Evolutionary conservation across 352 stramenopile species (phyloP).

Genomic region (Phytophthora palmivora): DNA sequence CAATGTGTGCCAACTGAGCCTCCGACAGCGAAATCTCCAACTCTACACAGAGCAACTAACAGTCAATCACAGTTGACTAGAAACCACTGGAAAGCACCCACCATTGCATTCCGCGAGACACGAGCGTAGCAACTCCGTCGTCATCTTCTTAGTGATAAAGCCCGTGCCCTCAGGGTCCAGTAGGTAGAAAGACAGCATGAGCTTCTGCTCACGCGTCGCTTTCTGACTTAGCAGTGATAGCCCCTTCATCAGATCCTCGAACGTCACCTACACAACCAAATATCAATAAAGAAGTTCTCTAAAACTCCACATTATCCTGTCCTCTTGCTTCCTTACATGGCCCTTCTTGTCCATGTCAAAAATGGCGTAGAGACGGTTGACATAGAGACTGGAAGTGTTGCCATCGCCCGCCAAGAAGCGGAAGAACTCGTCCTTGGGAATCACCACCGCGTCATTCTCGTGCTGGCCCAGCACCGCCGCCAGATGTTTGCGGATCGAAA

Average conservation of each 20-base stretch:
- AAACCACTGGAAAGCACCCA: conserved; percentile 46
- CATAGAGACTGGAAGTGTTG: conserved; percentile 78
- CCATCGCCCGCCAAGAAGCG: conserved; percentile 79
- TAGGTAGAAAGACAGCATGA: conserved; percentile 87
- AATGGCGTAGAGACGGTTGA: conserved; percentile 87
- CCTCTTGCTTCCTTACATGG: conserved; percentile 49
- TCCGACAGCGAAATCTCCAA: conserved; percentile 83
- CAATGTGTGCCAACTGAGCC: conserved; percentile 77
- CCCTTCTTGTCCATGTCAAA: conserved; percentile 86
- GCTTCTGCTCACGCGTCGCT: conserved; percentile 86
- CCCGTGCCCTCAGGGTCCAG: conserved; percentile 80
- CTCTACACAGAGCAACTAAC: conserved; percentile 45
- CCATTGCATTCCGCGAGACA: conserved; percentile 87
- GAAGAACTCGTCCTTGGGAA: conserved; percentile 89
- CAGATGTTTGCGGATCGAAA: conserved; percentile 81
- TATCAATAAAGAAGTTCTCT: background rate
- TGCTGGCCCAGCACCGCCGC: conserved; percentile 67
- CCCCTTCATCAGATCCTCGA: conserved; percentile 84
- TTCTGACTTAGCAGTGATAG: conserved; percentile 87
- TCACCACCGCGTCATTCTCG: conserved; percentile 76
- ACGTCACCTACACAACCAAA: conserved; percentile 63
- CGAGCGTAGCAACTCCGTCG: conserved; percentile 81
- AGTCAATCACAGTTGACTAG: conserved; percentile 1
- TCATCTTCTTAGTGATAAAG: conserved; percentile 87
- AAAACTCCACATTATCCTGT: background rate